Conservation (phyloP, 345 rosid species). For the Kernera saxatilis region DNA sequence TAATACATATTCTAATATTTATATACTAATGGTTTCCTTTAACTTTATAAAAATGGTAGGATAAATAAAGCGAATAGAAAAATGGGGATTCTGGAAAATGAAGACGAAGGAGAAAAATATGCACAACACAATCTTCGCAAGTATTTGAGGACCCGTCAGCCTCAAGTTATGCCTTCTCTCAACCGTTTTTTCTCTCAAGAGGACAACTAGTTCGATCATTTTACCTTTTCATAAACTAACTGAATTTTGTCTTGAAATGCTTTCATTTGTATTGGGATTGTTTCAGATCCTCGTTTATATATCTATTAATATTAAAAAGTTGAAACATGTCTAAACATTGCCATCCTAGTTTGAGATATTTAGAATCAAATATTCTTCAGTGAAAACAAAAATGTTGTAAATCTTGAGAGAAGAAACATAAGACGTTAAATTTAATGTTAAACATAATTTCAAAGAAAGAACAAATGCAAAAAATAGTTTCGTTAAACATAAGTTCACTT, state of each 20-base stretch:
- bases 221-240: background rate
- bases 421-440: too few relatives aligned
- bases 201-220: background rate
- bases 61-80: slow-evolving; percentile 44
- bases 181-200: slow-evolving; percentile 63
- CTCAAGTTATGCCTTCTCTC: slow-evolving; percentile 73
- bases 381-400: too few relatives aligned
- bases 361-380: background rate
- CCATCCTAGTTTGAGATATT: background rate
- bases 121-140: slow-evolving; percentile 60
- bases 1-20: background rate
- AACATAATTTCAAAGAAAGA: too few relatives aligned
- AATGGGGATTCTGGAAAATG: slow-evolving; percentile 53
- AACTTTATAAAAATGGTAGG: slow-evolving; percentile 22
- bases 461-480: too few relatives aligned
- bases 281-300: background rate
- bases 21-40: background rate
- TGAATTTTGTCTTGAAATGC: background rate
- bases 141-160: slow-evolving; percentile 61
- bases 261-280: background rate
- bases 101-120: slow-evolving; percentile 62
- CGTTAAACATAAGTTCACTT: too few relatives aligned
- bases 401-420: too few relatives aligned
- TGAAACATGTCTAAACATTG: background rate
- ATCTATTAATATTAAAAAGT: background rate